These are phyloP conservation scores for Fusarium sp. DNA, from an alignment of 2,329 filamentous ascomycete species.

Conservation along the genomic window DNA sequence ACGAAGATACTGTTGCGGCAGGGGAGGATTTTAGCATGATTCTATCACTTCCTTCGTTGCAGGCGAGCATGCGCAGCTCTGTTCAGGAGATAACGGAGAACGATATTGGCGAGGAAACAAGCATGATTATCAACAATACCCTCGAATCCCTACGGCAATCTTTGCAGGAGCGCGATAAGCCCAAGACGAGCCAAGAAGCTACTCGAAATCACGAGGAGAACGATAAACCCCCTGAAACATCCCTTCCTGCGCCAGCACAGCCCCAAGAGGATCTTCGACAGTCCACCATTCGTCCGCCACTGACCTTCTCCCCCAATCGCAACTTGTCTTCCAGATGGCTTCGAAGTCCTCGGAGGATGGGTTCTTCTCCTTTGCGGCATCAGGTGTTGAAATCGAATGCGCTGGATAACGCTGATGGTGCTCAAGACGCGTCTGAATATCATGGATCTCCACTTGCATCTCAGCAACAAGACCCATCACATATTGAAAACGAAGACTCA, in stretches of 20 bases:
- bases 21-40: constrained; percentile 70
- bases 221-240: constrained; percentile 15
- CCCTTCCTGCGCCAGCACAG: constrained; percentile 7
- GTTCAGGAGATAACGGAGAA: constrained; percentile 50
- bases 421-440: constrained; percentile 5
- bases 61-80: constrained; percentile 53
- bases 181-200: constrained; percentile 13
- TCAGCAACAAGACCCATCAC: constrained; percentile 15
- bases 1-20: constrained; percentile 59
- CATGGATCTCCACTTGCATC: constrained; percentile 16
- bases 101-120: constrained; percentile 67
- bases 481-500: constrained; percentile 46
- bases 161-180: constrained; percentile 35
- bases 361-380: constrained; percentile 48
- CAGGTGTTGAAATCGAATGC: constrained; percentile 50
- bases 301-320: constrained; percentile 38
- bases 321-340: constrained; percentile 46
- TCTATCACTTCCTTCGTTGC: constrained; percentile 64
- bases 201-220: constrained; percentile 18
- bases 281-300: constrained; percentile 32
- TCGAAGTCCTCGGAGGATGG: constrained; percentile 52
- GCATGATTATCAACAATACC: constrained; percentile 65
- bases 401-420: constrained; percentile 37
- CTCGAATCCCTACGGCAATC: constrained; percentile 61
- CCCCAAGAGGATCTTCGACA: constrained; percentile 25